Evolutionary conservation across 768 basidiomycete genomes (phyloP).

Genomic region (Amanita fuliginea): DNA sequence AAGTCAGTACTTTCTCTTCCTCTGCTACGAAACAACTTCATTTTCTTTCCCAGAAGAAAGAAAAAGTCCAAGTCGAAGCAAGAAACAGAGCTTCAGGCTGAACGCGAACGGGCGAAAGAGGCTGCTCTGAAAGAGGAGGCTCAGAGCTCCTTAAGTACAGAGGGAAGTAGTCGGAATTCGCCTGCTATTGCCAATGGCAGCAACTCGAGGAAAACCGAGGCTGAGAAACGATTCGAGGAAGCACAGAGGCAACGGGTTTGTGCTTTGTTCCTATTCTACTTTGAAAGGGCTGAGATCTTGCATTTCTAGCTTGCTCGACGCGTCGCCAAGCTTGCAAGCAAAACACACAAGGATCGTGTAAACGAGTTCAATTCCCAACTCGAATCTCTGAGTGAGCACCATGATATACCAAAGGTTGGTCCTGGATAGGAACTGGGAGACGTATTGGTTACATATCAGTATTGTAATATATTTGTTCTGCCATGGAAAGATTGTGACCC

Average conservation of each 20-base stretch:
- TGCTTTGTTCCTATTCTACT: slow-evolving; percentile 4
- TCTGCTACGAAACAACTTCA: slow-evolving; percentile 5
- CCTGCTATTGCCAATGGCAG: slow-evolving; percentile 40
- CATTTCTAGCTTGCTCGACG: slow-evolving; percentile 52
- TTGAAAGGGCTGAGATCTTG: background rate
- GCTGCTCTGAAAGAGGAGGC: slow-evolving; percentile 37
- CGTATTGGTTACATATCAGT: slow-evolving; percentile 8
- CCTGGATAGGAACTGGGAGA: slow-evolving; percentile 45
- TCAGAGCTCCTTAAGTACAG: slow-evolving; percentile 29
- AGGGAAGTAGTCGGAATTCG: slow-evolving; percentile 50
- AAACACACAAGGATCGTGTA: slow-evolving; percentile 92
- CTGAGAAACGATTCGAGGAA: slow-evolving; percentile 82
- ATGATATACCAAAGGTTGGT: slow-evolving; percentile 92
- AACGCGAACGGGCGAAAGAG: slow-evolving; percentile 41
- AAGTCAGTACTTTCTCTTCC: slow-evolving; percentile 39
- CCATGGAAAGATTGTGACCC: slow-evolving; percentile 24
- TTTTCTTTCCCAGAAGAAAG: slow-evolving; percentile 53
- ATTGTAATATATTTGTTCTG: slow-evolving; percentile 45
- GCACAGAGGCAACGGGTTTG: slow-evolving; percentile 72
- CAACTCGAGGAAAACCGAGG: slow-evolving; percentile 65
- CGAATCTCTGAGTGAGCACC: slow-evolving; percentile 83
- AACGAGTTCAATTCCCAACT: slow-evolving; percentile 82
- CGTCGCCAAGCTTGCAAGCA: slow-evolving; percentile 66
- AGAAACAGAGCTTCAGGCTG: slow-evolving; percentile 33
- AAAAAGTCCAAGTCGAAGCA: slow-evolving; percentile 63